Evolutionary conservation across 805 yeast species (phyloP), one percentile per base, ranked within the genome.

Genomic region (Schizosaccharomyces cryophilus): DNA sequence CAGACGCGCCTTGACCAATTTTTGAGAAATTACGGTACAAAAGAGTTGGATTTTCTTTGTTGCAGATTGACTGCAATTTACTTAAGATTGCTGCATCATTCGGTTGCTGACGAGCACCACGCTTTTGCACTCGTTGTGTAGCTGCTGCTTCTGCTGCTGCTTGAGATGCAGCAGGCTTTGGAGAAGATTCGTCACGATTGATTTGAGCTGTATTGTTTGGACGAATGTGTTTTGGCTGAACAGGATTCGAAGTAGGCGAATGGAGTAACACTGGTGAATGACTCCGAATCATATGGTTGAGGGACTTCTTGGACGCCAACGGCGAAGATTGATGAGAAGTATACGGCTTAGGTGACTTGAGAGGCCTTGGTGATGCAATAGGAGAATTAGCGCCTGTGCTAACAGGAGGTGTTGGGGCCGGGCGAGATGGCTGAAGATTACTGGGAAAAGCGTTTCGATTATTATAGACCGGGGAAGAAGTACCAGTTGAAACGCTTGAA

Each of bases 1-100:
- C 99, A 17, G 94, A 84, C 0, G 98, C 98, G 68, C 99, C 98
- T 73, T 93, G 98, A 0, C 99, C 99, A 64, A 93, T 84, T 70
- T 90, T 89, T 47, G 79, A 77, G 64, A 90, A 66, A 64, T 71
- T 74, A 61, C 73, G 72, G 63, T 71, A 74, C 21, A 71, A 65
- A 4, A 87, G 84, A 5, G 87, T 77, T n/a, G 99, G 99, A 72
- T 93, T 95, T 54, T 80, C 78, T 66, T 78, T 80, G 65, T 83
- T 81, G 9, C 93, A 95, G 40, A 89, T 95, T 3, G 87, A 80
- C 63, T 83, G 79, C 65, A 93, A 75, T 67, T 84, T 86, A 48
- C 84, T 81, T 78, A 90, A 79, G 29, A 87, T 78, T 73, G 90
- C 96, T 58, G 86, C 81, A 66, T 90, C 96, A 29, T 51, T n/a